Conservation (phyloP, 1,139 yeast genomes). For the Sugiyamaella pinicola region DNA sequence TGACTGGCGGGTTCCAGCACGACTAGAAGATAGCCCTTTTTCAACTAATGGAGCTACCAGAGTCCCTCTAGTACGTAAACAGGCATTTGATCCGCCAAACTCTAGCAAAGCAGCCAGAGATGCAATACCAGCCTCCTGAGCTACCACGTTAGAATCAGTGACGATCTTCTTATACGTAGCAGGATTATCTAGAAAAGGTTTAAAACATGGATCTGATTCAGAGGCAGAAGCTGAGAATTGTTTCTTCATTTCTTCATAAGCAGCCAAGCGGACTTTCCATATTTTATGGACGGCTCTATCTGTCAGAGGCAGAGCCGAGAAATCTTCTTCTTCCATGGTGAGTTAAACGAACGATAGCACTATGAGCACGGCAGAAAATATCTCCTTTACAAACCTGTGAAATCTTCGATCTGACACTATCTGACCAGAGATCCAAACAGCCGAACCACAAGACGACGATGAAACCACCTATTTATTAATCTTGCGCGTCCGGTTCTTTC, state of each 20-base stretch:
- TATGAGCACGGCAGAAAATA: too few species aligned
- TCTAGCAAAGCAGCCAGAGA: conserved; percentile 60
- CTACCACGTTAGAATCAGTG: conserved; percentile 83
- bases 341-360: too few species aligned
- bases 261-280: conserved; percentile 90
- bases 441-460: too few species aligned
- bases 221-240: conserved; percentile 57
- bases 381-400: too few species aligned
- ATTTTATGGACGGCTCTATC: conserved; percentile 69
- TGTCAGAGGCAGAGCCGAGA: conserved; percentile 60
- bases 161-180: conserved; percentile 59
- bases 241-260: conserved; percentile 67
- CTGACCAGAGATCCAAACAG: too few species aligned
- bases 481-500: too few species aligned
- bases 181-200: conserved; percentile 52
- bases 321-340: conserved; percentile 61
- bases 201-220: conserved; percentile 58
- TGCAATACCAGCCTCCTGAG: conserved; percentile 79
- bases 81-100: conserved; percentile 56
- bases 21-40: conserved; percentile 73
- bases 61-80: conserved; percentile 41
- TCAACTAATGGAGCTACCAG: conserved; percentile 70
- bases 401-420: too few species aligned
- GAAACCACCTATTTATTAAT: too few species aligned
- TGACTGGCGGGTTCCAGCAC: conserved; percentile 72